Conservation (phyloP, 2,329 filamentous ascomycete species). For the Pezicula rhizophila region DNA sequence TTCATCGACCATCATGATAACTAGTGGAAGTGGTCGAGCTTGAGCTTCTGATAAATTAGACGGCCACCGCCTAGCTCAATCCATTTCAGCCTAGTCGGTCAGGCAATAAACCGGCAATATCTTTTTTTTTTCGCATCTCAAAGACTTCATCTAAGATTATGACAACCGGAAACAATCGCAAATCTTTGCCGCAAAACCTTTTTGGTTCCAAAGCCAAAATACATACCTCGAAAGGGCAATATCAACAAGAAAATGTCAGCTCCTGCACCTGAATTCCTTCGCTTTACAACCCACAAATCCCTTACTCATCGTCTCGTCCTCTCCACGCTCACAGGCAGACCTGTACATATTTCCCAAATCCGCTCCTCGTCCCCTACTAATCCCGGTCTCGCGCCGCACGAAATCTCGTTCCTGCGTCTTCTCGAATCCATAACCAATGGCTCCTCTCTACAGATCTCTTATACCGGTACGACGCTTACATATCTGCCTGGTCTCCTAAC, state of each 20-base stretch:
- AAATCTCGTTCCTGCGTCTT: constrained; percentile 91
- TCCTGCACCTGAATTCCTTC: constrained; percentile 44
- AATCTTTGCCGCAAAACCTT: too few species aligned
- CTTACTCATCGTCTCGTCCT: constrained; percentile 82
- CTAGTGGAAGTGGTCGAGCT: too few species aligned
- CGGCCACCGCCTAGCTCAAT: too few species aligned
- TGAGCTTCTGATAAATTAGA: too few species aligned
- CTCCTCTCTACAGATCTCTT: constrained; percentile 88
- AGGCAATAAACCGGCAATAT: too few species aligned
- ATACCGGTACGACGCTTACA: constrained; percentile 87
- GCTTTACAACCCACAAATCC: constrained; percentile 78
- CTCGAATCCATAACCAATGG: constrained; percentile 95
- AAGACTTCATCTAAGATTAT: too few species aligned
- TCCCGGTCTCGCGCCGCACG: constrained; percentile 84
- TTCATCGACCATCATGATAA: too few species aligned
- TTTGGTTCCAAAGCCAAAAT: too few species aligned
- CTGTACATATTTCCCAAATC: constrained; percentile 90
- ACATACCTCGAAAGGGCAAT: too few species aligned
- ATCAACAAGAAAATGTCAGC: constrained; percentile 18
- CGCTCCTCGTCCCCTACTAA: constrained; percentile 78
- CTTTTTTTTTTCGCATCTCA: too few species aligned
- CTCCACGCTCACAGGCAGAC: constrained; percentile 82
- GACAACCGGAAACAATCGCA: too few species aligned
- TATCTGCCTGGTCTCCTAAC: constrained; percentile 92
- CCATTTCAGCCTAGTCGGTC: too few species aligned